Evolutionary conservation across 805 yeast genomes (phyloP), one percentile per base, ranked within the genome.

Genomic region (Candida lessepsii): DNA sequence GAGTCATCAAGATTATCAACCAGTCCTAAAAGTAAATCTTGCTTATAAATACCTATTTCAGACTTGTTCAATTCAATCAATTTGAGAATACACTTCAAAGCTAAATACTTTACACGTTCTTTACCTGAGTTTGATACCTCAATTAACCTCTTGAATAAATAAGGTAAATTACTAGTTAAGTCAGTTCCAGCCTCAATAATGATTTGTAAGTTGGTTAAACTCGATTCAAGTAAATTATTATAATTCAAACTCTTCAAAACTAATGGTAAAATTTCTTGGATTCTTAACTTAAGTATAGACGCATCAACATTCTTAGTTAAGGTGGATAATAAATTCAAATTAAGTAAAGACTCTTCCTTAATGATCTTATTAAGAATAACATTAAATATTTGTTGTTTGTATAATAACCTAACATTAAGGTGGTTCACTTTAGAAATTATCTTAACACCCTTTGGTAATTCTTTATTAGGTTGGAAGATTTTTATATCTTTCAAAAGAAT

Each of bases 301-400:
- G 88, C 79, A 17, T 85, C 77, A 17, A 86, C 75, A 51, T 80
- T 80, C 46, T 78, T 79, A 47, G 88, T 65, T 27, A 89, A 67
- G 32, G 78, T 62, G 2, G 96, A 78, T 35, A 91, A 65, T 0
- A 93, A 78, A 8, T 79, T 70, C 45, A 90, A 62, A 48, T 78
- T 79, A 35, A 76, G 73, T 35, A 78, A 75, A 1, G 41, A 16
- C 19, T 51, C 49, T 56, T 75, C 60, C 3, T 71, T 72, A 0
- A 60, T 55, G 6, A 83, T 76, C 23, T 88, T 56, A 21, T 57
- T 59, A 5, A 87, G 69, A 1, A 80, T 64, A 7, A 70, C 62
- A 44, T 78, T 77, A 56, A 88, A 87, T 18, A 86, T 71, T 47
- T 81, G 81, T 54, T 93, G 99, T 56, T 88, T 88, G 70, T 84